Conservation (phyloP, 2,329 filamentous ascomycete species). For the Xenosphaeropsis pyriputrescens region DNA sequence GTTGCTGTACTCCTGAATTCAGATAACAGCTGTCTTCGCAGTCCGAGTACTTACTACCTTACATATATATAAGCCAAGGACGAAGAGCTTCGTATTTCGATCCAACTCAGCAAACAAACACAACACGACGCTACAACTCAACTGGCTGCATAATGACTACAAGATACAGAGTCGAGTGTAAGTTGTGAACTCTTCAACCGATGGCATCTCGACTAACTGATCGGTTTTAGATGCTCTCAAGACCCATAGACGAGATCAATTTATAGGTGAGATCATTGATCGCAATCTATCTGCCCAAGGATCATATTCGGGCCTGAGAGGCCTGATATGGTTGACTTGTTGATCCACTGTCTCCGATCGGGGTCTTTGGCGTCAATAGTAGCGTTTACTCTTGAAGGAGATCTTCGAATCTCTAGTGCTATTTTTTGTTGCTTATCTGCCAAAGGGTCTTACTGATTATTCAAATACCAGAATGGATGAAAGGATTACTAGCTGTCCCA, state of each 20-base stretch:
- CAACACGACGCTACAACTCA: too few relatives aligned
- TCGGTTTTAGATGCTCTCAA: constrained; percentile 43
- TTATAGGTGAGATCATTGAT: constrained; percentile 44
- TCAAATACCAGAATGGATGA: constrained; percentile 71
- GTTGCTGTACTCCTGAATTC: too few relatives aligned
- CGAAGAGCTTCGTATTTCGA: too few relatives aligned
- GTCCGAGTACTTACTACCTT: too few relatives aligned
- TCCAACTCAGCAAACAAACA: too few relatives aligned
- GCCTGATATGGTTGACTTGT: too few relatives aligned
- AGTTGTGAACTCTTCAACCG: constrained; percentile 17
- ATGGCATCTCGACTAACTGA: constrained; percentile 6
- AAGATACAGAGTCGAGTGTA: constrained; percentile 61
- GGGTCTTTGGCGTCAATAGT: background rate
- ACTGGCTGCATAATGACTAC: constrained; percentile 33
- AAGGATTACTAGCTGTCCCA: constrained; percentile 81
- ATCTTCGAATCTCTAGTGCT: background rate
- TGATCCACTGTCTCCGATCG: too few relatives aligned
- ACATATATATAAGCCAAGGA: too few relatives aligned
- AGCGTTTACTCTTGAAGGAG: constrained; percentile 1
- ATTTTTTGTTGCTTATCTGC: background rate
- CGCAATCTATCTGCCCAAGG: too few relatives aligned
- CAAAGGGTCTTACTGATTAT: background rate
- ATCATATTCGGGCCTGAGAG: too few relatives aligned
- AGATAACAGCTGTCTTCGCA: too few relatives aligned
- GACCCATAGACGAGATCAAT: constrained; percentile 82